A percentile compares a stretch with the other conserved stretches of the same genome.
Conservation (phyloP, 2,329 filamentous ascomycete species). For the Pseudogymnoascus sp. region DNA sequence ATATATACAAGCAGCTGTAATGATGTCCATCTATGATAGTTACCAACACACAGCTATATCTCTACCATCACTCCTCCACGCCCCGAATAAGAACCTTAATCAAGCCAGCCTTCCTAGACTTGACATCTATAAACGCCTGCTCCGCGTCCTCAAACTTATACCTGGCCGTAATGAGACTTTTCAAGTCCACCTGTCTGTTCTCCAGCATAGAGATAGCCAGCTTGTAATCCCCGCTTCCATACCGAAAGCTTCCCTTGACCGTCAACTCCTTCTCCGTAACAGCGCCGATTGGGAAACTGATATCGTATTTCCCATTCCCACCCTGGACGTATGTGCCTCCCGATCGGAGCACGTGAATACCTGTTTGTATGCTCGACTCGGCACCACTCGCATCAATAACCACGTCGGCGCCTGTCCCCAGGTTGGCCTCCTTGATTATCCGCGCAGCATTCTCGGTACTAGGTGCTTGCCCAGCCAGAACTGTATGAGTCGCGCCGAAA, state of each 20-base stretch:
- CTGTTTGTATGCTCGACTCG: constrained; percentile 43
- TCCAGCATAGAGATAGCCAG: constrained; percentile 65
- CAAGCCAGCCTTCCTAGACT: constrained; percentile 58
- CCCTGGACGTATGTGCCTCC: constrained; percentile 45
- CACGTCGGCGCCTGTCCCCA: constrained; percentile 36
- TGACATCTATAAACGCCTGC: constrained; percentile 77
- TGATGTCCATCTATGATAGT: background rate
- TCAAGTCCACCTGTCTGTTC: constrained; percentile 66
- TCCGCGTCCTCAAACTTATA: constrained; percentile 78
- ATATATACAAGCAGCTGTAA: background rate
- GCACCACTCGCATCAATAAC: constrained; percentile 48
- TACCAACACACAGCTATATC: background rate
- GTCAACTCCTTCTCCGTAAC: constrained; percentile 46
- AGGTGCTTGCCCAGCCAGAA: constrained; percentile 63
- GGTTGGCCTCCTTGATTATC: constrained; percentile 27
- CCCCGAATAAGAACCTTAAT: constrained; percentile 62
- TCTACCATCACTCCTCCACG: constrained; percentile 13
- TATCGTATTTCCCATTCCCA: constrained; percentile 46
- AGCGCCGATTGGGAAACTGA: constrained; percentile 43
- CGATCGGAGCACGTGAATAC: constrained; percentile 41
- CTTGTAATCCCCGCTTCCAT: constrained; percentile 71
- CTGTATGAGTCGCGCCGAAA: constrained; percentile 53
- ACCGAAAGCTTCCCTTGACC: constrained; percentile 45
- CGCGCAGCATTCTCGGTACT: constrained; percentile 63
- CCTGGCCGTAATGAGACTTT: constrained; percentile 68